Evolutionary conservation across 2,329 filamentous ascomycete species (phyloP).

Genomic region (Phaeosphaeria sp.): DNA sequence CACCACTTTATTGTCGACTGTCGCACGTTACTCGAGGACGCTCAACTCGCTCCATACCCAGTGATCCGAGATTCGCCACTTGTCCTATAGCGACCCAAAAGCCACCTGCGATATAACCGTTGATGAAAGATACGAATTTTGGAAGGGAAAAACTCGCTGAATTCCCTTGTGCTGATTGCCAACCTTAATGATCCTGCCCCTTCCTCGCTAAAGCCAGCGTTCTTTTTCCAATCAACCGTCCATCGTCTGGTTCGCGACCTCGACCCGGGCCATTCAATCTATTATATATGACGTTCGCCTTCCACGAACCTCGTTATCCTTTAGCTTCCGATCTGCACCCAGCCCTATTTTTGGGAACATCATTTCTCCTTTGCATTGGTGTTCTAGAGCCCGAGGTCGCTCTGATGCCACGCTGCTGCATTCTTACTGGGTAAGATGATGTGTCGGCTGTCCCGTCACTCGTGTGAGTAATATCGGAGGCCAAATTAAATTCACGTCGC

Average conservation of each 20-base stretch:
- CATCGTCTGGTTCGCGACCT: constrained; percentile 29
- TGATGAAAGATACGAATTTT: constrained; percentile 39
- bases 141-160: constrained; percentile 8
- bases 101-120: constrained; percentile 23
- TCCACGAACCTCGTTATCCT: constrained; percentile 9
- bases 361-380: constrained; percentile 8
- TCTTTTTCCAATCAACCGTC: constrained; percentile 36
- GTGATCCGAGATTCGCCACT: neutral
- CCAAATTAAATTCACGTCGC: constrained; percentile 19
- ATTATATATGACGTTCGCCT: constrained; percentile 38
- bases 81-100: neutral
- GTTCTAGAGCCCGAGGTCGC: constrained; percentile 32
- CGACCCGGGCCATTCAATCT: constrained; percentile 41
- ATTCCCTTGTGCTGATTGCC: constrained; percentile 17
- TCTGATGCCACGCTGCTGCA: neutral
- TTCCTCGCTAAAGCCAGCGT: constrained; percentile 27
- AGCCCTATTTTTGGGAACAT: constrained; percentile 34
- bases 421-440: neutral
- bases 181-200: constrained; percentile 27
- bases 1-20: neutral
- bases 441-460: constrained; percentile 14
- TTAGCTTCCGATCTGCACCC: neutral
- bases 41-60: neutral
- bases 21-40: neutral
- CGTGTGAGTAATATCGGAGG: constrained; percentile 32